Evolutionary conservation across 2,329 filamentous ascomycete species (phyloP).

Genomic region (Didymella glomerata): DNA sequence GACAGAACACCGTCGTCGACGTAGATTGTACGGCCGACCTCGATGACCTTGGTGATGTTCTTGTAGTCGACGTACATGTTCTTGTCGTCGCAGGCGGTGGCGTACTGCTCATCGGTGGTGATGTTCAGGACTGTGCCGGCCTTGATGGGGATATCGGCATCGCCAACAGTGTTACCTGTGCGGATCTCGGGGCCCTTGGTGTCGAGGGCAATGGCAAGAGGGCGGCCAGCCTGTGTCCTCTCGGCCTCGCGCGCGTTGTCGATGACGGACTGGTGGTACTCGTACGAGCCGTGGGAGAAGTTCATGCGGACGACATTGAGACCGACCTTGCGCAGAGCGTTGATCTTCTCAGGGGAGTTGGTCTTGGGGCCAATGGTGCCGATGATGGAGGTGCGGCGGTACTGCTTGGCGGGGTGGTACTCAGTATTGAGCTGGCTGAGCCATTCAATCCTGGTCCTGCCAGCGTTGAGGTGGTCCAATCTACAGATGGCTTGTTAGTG

Average conservation of each 20-base stretch:
- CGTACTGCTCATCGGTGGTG: slow-evolving; percentile 95
- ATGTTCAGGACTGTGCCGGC: slow-evolving; percentile 89
- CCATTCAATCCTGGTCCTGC: slow-evolving; percentile 76
- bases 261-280: slow-evolving; percentile 98
- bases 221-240: slow-evolving; percentile 77
- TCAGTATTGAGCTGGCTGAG: slow-evolving; percentile 85
- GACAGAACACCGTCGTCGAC: slow-evolving; percentile 98
- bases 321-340: slow-evolving; percentile 86
- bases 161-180: slow-evolving; percentile 75
- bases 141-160: slow-evolving; percentile 80
- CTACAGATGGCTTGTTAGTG: slow-evolving; percentile 27
- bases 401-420: slow-evolving; percentile 84
- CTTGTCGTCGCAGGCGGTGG: slow-evolving; percentile 80
- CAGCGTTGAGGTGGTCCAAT: slow-evolving; percentile 76
- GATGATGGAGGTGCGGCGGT: slow-evolving; percentile 97
- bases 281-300: slow-evolving; percentile 94
- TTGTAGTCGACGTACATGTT: slow-evolving; percentile 99
- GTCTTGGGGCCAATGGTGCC: slow-evolving; percentile 99
- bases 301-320: slow-evolving; percentile 99
- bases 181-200: slow-evolving; percentile 88
- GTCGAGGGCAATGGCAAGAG: slow-evolving; percentile 92
- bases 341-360: slow-evolving; percentile 97
- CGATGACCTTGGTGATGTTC: slow-evolving; percentile 99
- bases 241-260: slow-evolving; percentile 93
- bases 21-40: slow-evolving; percentile 90